These are phyloP conservation scores for Auricularia cornea DNA, from an alignment of 768 basidiomycete species.

Conservation along the genomic window DNA sequence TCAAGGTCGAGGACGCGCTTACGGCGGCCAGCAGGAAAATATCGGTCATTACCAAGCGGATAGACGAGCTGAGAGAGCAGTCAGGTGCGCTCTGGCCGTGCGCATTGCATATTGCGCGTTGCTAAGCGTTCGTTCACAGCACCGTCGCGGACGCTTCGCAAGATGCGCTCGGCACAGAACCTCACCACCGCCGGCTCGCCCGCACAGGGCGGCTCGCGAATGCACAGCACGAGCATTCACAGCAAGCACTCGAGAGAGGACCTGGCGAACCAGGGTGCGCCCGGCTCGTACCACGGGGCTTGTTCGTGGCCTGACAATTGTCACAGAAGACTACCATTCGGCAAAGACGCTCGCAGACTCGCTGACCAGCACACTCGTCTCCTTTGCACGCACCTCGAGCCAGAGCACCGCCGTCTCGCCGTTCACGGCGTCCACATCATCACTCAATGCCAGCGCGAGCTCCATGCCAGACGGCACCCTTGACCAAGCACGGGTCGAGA, in stretches of 20 bases:
- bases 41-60: constrained; percentile 46
- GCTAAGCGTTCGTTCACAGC: constrained; percentile 15
- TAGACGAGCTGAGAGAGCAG: constrained; percentile 34
- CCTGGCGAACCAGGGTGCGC: not conserved
- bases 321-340: constrained; percentile 16
- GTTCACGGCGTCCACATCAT: not conserved
- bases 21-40: constrained; percentile 71
- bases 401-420: constrained; percentile 1
- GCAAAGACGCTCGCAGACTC: constrained; percentile 25
- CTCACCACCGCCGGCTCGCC: constrained; percentile 28
- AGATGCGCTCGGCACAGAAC: constrained; percentile 8
- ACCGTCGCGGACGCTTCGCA: constrained; percentile 4
- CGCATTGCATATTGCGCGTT: constrained; percentile 6
- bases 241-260: not conserved
- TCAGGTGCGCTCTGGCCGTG: constrained; percentile 12
- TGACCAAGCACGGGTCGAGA: constrained; percentile 50
- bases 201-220: constrained; percentile 47
- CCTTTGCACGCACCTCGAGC: constrained; percentile 6
- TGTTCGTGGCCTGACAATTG: not conserved
- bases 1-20: constrained; percentile 69
- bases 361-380: constrained; percentile 25
- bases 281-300: not conserved
- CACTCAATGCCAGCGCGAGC: constrained; percentile 22
- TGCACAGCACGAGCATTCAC: constrained; percentile 29
- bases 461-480: constrained; percentile 24